These are phyloP conservation scores for Tulasnella sp. DNA, from an alignment of 768 basidiomycete species.

Conservation along the genomic window DNA sequence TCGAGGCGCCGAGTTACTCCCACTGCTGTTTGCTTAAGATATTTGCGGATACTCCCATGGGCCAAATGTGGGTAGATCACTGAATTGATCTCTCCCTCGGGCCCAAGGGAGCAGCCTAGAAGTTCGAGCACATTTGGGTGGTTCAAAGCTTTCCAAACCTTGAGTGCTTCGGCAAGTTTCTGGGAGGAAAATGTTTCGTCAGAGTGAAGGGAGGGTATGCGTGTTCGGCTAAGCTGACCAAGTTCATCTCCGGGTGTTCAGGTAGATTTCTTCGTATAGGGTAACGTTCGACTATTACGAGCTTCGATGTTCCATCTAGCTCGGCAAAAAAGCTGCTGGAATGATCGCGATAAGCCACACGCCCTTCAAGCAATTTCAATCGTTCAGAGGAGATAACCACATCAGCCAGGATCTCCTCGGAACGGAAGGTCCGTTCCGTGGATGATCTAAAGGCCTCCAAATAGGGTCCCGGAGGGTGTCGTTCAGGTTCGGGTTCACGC, in stretches of 20 bases:
- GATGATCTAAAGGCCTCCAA: background rate
- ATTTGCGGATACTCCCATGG: background rate
- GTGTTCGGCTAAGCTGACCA: background rate
- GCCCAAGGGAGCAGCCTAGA: background rate
- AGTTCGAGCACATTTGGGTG: background rate
- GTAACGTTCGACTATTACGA: too few species aligned
- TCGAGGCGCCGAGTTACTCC: background rate
- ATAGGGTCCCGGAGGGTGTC: too few species aligned
- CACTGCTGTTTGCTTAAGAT: background rate
- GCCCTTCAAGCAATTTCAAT: too few species aligned
- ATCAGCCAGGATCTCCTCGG: too few species aligned
- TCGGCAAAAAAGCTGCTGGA: too few species aligned
- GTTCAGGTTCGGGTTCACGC: background rate
- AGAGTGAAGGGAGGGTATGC: background rate
- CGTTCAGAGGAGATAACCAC: too few species aligned
- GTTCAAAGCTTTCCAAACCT: background rate
- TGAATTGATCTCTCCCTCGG: background rate
- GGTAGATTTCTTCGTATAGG: too few species aligned
- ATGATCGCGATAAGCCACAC: too few species aligned
- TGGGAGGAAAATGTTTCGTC: background rate
- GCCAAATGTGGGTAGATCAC: background rate
- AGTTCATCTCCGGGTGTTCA: too few species aligned
- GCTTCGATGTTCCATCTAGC: background rate
- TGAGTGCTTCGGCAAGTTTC: background rate
- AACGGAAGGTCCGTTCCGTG: too few species aligned